Conservation (phyloP, 192 early-diverging fungal genomes). For the Linnemannia elongata region DNA sequence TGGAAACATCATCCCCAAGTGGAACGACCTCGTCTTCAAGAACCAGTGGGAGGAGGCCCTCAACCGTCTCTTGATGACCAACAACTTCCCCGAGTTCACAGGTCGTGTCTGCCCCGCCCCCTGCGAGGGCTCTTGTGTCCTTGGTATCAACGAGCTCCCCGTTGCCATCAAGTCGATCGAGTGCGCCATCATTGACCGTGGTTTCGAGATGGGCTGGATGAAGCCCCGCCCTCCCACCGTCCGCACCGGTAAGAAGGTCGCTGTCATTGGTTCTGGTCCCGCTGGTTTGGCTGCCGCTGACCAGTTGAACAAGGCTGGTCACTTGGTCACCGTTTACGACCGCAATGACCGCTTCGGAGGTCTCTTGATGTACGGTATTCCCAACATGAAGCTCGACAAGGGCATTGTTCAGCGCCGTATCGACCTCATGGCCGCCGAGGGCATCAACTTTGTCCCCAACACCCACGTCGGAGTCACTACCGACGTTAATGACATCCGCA, state of each 20-base stretch:
- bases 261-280: slow-evolving; percentile 96
- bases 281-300: slow-evolving; percentile 96
- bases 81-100: slow-evolving; percentile 99
- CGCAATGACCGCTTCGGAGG: slow-evolving; percentile 97
- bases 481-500: slow-evolving; percentile 75
- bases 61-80: slow-evolving; percentile 93
- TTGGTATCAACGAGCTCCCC: slow-evolving; percentile 95
- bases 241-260: slow-evolving; percentile 88
- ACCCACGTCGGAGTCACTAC: slow-evolving; percentile 91
- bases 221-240: slow-evolving; percentile 81
- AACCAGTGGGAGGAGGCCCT: slow-evolving; percentile 97
- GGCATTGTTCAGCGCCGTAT: slow-evolving; percentile 92
- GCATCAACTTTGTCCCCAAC: slow-evolving; percentile 90
- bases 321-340: slow-evolving; percentile 95
- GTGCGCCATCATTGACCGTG: slow-evolving; percentile 97
- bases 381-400: slow-evolving; percentile 99
- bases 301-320: slow-evolving; percentile 97
- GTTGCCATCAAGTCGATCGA: slow-evolving; percentile 99
- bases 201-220: slow-evolving; percentile 98
- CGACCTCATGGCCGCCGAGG: slow-evolving; percentile 95
- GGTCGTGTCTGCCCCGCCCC: slow-evolving; percentile 99
- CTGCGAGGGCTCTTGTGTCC: slow-evolving; percentile 96
- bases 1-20: slow-evolving; percentile 99
- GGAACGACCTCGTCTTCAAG: slow-evolving; percentile 98
- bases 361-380: slow-evolving; percentile 98